These are phyloP conservation scores for Penicillium carneum DNA, from an alignment of 2,329 filamentous ascomycete genomes.

Conservation along the genomic window DNA sequence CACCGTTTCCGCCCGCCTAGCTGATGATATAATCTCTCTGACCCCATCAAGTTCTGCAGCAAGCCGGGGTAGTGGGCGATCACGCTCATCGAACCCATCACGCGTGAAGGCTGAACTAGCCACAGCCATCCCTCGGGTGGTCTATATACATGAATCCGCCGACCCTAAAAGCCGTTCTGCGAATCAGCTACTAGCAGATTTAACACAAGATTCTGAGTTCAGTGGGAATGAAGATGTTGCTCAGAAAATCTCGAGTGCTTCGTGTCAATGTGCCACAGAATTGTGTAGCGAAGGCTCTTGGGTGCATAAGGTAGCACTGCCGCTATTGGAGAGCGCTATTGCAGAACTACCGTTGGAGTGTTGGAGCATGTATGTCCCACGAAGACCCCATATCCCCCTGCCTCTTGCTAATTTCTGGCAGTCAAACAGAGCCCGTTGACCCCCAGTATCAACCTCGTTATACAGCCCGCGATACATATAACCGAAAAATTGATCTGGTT, in stretches of 20 bases:
- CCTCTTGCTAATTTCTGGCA: not conserved
- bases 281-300: not conserved
- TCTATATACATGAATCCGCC: not conserved
- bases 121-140: not conserved
- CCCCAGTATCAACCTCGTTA: not conserved
- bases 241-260: not conserved
- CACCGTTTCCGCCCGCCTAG: not conserved
- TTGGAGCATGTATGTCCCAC: not conserved
- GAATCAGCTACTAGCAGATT: not conserved
- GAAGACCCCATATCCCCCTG: not conserved
- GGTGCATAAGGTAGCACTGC: not conserved
- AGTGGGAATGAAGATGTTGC: not conserved
- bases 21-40: not conserved
- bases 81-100: not conserved
- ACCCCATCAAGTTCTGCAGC: not conserved
- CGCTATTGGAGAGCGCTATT: not conserved
- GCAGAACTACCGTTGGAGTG: not conserved
- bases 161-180: not conserved
- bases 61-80: not conserved
- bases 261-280: not conserved
- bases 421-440: not conserved
- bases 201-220: not conserved
- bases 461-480: not conserved
- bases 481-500: not conserved
- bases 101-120: slow-evolving; percentile 6